Evolutionary conservation across 2,329 filamentous ascomycete genomes (phyloP), one percentile per base, ranked within the genome.

Genomic region (Thelonectria discophora): DNA sequence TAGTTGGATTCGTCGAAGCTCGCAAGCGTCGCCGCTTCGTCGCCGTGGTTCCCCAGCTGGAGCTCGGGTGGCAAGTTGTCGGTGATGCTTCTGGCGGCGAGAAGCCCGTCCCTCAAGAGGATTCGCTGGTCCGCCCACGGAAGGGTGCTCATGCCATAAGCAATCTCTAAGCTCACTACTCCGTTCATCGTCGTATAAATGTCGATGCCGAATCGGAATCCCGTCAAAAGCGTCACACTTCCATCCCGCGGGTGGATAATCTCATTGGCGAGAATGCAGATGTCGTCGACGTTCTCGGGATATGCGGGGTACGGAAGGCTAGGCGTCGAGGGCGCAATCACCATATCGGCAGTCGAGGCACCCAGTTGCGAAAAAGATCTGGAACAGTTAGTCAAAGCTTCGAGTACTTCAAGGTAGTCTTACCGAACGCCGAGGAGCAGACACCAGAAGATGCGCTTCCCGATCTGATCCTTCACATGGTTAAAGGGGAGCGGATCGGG

Each of bases 361-460:
- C 92, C 92, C 17, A 95, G 79, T 73, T 97, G 93, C 57, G 90
- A 86, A 75, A 96, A 87, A 0, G 92, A 91, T 63, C 90, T 91
- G 53, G 12, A 10, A 15, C 21, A n/a, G 46, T 71, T 27, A 55
- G 49, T 7, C 5, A 46, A 17, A 63, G 60, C 74, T 57, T 21
- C 27, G 6, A 30, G 11, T 15, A 32, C 9, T 24, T 30, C 62
- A 46, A 39, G 39, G 17, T 9, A 49, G 34, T 24, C 80, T 65
- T 78, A 89, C 85, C 89, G 84, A 62, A 92, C 86, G 34, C 89
- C 89, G 5, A 93, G 86, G 64, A 95, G 88, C 67, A 93, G 84
- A 20, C 91, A 89, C 89, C 93, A 97, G 75, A 96, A 97, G 42
- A 97, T 88, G 64, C 90, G 86, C 73, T 91, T 90, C 48, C 90